These are phyloP conservation scores for Lachancea kluyveri DNA, from an alignment of 805 yeast species.

Conservation along the genomic window DNA sequence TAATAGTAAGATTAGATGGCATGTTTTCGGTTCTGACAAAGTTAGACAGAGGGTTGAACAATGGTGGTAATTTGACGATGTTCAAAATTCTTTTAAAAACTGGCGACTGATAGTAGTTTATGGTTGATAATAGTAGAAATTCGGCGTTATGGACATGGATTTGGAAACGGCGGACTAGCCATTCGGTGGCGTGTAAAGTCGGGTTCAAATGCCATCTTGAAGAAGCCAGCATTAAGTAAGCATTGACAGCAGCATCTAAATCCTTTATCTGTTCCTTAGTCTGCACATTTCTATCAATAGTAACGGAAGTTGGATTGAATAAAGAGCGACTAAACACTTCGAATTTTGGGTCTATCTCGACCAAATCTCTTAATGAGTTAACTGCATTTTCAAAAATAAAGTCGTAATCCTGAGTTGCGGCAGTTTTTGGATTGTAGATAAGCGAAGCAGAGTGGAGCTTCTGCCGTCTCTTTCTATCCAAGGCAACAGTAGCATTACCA, in stretches of 20 bases:
- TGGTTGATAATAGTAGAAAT: conserved; percentile 55
- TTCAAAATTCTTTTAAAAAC: conserved; percentile 71
- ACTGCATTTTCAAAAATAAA: conserved; percentile 62
- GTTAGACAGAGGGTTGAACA: conserved; percentile 65
- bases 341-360: conserved; percentile 69
- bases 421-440: conserved; percentile 76
- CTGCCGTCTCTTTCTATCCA: conserved; percentile 82
- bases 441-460: conserved; percentile 85
- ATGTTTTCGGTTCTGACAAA: conserved; percentile 56
- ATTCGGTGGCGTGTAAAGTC: conserved; percentile 79
- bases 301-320: conserved; percentile 76
- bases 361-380: conserved; percentile 72
- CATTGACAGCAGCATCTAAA: conserved; percentile 66
- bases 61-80: conserved; percentile 69
- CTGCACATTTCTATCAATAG: conserved; percentile 78
- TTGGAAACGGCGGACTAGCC: conserved; percentile 90
- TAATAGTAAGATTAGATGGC: conserved; percentile 63
- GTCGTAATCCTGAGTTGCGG: conserved; percentile 93
- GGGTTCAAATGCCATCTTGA: conserved; percentile 73
- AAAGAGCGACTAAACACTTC: conserved; percentile 60
- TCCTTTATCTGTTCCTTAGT: conserved; percentile 69
- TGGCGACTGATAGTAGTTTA: conserved; percentile 76
- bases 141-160: conserved; percentile 80
- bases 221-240: conserved; percentile 66
- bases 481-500: conserved; percentile 62